Percentiles rank a stretch among this genome's conserved stretches.
phyloP scores from a whole-genome alignment of 768 basidiomycete species.

The Suillus weaverae region DNA sequence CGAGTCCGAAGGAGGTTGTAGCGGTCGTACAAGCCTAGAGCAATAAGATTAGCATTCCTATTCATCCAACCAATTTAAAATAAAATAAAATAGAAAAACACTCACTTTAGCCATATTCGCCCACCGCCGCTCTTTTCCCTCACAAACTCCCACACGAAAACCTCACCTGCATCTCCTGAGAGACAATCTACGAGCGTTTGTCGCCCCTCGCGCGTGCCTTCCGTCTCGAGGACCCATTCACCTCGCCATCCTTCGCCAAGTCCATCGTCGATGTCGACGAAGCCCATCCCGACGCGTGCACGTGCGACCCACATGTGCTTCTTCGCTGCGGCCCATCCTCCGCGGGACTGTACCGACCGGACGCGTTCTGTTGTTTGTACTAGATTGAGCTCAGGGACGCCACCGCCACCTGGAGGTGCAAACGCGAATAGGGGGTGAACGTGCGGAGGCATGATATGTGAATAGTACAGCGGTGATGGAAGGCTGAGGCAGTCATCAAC shows the following conservation, averaged over 20 bases:
- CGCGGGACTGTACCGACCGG: conserved; percentile 59
- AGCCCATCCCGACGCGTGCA: conserved; percentile 39
- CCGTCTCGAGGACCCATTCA: conserved; percentile 80
- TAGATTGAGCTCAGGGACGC: conserved; percentile 50
- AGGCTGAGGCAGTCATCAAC: conserved; percentile 58
- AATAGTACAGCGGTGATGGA: conserved; percentile 76
- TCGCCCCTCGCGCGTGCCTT: conserved; percentile 69
- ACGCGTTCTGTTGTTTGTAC: conserved; percentile 40
- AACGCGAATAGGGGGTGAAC: conserved; percentile 26
- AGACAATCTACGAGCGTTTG: conserved; percentile 58
- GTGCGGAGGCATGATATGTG: conserved; percentile 54
- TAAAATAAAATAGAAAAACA: neutral
- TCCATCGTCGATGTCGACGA: conserved; percentile 36
- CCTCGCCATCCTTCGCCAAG: conserved; percentile 72
- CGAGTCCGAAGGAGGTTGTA: neutral
- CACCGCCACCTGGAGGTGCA: conserved; percentile 30
- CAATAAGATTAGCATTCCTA: neutral
- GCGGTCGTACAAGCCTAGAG: neutral
- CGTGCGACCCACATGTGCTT: conserved; percentile 68
- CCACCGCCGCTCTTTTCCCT: conserved; percentile 61
- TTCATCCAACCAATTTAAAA: neutral
- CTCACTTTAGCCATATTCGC: conserved; percentile 65
- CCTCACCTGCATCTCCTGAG: conserved; percentile 33
- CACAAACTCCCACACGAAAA: conserved; percentile 53
- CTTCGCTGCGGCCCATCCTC: conserved; percentile 58